Conservation (phyloP, 2,329 filamentous ascomycete species). For the Cercospora sojina region DNA sequence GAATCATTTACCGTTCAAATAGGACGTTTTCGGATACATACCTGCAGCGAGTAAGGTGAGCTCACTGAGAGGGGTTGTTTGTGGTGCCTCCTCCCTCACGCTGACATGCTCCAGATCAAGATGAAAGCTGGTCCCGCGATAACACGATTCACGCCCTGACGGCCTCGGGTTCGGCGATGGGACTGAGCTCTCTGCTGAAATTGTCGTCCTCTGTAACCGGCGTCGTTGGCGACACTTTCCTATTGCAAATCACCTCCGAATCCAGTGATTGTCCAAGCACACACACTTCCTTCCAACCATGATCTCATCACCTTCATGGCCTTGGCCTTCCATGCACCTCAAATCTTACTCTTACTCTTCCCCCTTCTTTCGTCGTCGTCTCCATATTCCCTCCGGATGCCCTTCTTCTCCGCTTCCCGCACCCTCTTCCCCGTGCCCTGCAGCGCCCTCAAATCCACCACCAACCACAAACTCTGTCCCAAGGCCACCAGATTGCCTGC, state of each 20-base stretch:
- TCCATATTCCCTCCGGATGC: neutral
- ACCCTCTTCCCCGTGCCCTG: neutral
- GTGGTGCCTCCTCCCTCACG: constrained; percentile 41
- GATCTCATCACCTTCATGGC: neutral
- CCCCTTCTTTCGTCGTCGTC: neutral
- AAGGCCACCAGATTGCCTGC: constrained; percentile 20
- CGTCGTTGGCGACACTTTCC: constrained; percentile 34
- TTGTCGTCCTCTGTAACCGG: constrained; percentile 51
- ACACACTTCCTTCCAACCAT: too few species aligned
- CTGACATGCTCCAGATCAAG: constrained; percentile 32
- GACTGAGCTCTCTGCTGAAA: constrained; percentile 43
- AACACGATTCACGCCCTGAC: neutral
- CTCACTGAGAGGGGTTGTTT: constrained; percentile 45
- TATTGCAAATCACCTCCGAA: too few species aligned
- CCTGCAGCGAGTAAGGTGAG: constrained; percentile 7
- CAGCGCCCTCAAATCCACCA: constrained; percentile 9
- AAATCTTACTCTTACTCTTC: constrained; percentile 14
- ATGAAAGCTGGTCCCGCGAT: neutral
- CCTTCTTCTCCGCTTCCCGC: constrained; percentile 2
- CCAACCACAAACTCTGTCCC: constrained; percentile 22
- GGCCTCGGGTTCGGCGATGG: constrained; percentile 47
- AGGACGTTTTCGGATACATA: constrained; percentile 8
- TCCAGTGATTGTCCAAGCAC: neutral
- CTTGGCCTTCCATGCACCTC: neutral
- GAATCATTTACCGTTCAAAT: constrained; percentile 37